Percentiles rank a stretch among this genome's conserved stretches.
phyloP scores from a whole-genome alignment of 768 basidiomycete genomes.

The Termitomyces titanicus region DNA sequence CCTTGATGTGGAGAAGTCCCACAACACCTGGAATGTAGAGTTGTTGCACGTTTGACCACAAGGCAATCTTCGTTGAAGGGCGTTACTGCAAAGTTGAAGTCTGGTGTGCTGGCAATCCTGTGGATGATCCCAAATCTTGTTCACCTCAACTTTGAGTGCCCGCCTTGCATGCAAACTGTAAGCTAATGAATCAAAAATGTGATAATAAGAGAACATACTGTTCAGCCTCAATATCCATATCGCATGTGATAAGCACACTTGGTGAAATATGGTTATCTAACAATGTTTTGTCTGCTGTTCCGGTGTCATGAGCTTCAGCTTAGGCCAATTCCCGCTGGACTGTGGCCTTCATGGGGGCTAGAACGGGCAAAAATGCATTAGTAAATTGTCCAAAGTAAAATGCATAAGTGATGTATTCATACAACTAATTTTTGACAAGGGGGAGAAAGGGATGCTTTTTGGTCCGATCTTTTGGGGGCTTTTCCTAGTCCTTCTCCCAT shows the following conservation, averaged over 20 bases:
- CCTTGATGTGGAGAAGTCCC: neutral
- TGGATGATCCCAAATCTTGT: conserved; percentile 2
- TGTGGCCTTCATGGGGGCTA: neutral
- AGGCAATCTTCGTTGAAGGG: conserved; percentile 6
- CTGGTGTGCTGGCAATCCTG: conserved; percentile 8
- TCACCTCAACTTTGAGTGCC: neutral
- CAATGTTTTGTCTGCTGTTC: conserved; percentile 1
- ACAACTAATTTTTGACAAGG: neutral
- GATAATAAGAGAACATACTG: conserved; percentile 8
- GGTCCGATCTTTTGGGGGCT: neutral
- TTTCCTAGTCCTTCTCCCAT: conserved; percentile 9
- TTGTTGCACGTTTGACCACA: conserved; percentile 11
- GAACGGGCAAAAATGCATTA: neutral
- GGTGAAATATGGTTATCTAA: conserved; percentile 3
- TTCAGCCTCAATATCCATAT: conserved; percentile 14
- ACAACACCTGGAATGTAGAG: conserved; percentile 11
- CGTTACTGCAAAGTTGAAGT: conserved; percentile 7
- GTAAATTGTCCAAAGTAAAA: neutral
- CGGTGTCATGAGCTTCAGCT: conserved; percentile 7
- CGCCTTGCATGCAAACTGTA: conserved; percentile 1
- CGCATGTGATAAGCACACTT: conserved; percentile 4
- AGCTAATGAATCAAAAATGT: neutral
- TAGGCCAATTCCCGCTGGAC: neutral
- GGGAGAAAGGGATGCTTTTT: conserved; percentile 8
- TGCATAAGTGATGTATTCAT: neutral